These are phyloP conservation scores for Leccinum rimulosum DNA, from an alignment of 768 basidiomycete species.

Conservation along the genomic window DNA sequence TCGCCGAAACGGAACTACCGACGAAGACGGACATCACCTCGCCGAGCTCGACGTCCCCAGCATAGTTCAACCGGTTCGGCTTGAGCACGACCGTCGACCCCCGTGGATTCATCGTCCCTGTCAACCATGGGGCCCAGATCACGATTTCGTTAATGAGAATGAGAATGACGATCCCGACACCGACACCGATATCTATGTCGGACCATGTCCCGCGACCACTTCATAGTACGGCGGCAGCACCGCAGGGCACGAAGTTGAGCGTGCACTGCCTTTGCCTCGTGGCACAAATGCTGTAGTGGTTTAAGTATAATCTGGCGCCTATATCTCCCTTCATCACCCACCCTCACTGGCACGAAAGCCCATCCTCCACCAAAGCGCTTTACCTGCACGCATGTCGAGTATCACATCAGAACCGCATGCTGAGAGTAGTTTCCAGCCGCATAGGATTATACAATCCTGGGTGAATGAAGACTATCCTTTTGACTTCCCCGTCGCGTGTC, in stretches of 20 bases:
- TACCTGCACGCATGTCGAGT: too few species aligned
- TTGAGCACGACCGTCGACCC: conserved; percentile 11
- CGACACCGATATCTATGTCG: background rate
- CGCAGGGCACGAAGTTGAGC: too few species aligned
- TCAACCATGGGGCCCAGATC: background rate
- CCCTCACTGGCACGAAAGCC: too few species aligned
- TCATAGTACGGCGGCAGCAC: background rate
- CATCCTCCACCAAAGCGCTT: too few species aligned
- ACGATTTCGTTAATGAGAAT: background rate
- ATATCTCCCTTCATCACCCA: too few species aligned
- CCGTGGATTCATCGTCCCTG: background rate
- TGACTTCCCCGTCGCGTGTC: background rate
- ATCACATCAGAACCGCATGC: too few species aligned
- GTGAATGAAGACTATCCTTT: too few species aligned
- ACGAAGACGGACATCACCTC: conserved; percentile 25
- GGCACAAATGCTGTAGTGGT: too few species aligned
- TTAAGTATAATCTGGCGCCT: too few species aligned
- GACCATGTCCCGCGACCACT: background rate
- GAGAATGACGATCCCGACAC: background rate
- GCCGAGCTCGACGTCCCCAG: conserved; percentile 24
- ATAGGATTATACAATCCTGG: too few species aligned
- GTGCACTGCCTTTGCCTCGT: too few species aligned
- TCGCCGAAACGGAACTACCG: background rate
- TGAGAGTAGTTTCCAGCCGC: too few species aligned
- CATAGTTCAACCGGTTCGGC: conserved; percentile 26